A percentile compares a stretch with the other conserved stretches of the same genome.
These are phyloP conservation scores for Arthrocladium fulminans DNA, from an alignment of 2,329 filamentous ascomycete genomes.

Conservation along the genomic window DNA sequence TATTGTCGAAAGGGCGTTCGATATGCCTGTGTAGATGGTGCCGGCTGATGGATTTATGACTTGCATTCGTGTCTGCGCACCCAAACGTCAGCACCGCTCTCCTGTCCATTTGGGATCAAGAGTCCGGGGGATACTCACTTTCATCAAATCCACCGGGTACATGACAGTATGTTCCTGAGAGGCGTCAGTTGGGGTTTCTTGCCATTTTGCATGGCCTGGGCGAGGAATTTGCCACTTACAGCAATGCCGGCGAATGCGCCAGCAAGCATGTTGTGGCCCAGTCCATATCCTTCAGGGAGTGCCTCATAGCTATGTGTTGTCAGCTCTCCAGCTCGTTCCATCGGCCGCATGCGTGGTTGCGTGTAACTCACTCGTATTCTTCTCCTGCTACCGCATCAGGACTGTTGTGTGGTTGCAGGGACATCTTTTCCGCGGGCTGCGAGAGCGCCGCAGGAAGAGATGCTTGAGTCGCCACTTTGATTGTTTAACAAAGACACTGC, in stretches of 20 bases:
- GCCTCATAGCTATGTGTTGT: conserved; percentile 64
- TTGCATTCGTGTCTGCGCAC: conserved; percentile 84
- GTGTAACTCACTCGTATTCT: conserved; percentile 38
- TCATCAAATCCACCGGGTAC: conserved; percentile 97
- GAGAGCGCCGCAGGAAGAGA: conserved; percentile 22
- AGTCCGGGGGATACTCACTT: conserved; percentile 51
- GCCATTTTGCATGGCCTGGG: neutral
- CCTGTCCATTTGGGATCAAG: neutral
- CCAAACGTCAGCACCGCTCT: neutral
- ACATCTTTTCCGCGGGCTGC: conserved; percentile 22
- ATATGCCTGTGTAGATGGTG: conserved; percentile 78
- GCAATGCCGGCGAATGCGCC: conserved; percentile 96
- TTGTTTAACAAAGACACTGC: conserved; percentile 1
- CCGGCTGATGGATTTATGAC: conserved; percentile 75
- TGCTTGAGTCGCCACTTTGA: conserved; percentile 22
- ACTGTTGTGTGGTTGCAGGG: conserved; percentile 15
- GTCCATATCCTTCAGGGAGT: conserved; percentile 86
- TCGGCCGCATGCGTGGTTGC: no score
- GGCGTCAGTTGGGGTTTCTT: conserved; percentile 12
- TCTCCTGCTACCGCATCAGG: conserved; percentile 33
- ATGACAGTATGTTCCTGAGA: conserved; percentile 90
- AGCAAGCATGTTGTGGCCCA: conserved; percentile 88
- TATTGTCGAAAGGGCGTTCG: conserved; percentile 88
- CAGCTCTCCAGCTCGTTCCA: conserved; percentile 9
- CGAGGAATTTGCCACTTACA: conserved; percentile 44